Evolutionary conservation across 495 filamentous ascomycete species (phyloP).

Genomic region (Neurospora intermedia): DNA sequence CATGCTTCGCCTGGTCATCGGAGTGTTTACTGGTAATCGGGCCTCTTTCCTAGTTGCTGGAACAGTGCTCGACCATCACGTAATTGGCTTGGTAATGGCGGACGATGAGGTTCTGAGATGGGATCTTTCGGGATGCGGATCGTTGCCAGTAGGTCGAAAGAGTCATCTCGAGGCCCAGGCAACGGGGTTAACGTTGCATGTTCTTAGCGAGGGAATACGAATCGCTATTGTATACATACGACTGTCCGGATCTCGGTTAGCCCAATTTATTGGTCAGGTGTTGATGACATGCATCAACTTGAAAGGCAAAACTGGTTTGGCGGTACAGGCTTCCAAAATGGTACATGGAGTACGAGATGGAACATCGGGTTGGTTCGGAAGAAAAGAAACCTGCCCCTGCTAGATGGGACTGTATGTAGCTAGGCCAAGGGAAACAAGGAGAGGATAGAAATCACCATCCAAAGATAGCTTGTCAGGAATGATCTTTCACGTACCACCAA

Average conservation of each 20-base stretch:
- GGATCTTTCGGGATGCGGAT: background rate
- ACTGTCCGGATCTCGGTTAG: background rate
- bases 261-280: background rate
- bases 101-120: background rate
- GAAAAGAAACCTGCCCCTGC: background rate
- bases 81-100: background rate
- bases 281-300: background rate
- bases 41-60: background rate
- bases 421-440: too few species aligned
- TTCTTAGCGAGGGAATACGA: background rate
- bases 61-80: background rate
- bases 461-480: background rate
- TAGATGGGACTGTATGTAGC: background rate
- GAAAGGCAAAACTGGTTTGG: background rate
- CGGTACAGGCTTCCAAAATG: background rate
- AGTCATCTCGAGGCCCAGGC: background rate
- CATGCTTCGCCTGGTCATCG: background rate
- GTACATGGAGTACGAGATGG: background rate
- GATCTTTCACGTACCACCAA: background rate
- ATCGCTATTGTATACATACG: background rate
- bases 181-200: background rate
- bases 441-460: background rate
- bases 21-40: background rate
- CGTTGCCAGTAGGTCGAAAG: background rate
- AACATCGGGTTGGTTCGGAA: background rate